phyloP scores from a whole-genome alignment of 1,284 basidiomycete genomes.

The Naganishia albida region DNA sequence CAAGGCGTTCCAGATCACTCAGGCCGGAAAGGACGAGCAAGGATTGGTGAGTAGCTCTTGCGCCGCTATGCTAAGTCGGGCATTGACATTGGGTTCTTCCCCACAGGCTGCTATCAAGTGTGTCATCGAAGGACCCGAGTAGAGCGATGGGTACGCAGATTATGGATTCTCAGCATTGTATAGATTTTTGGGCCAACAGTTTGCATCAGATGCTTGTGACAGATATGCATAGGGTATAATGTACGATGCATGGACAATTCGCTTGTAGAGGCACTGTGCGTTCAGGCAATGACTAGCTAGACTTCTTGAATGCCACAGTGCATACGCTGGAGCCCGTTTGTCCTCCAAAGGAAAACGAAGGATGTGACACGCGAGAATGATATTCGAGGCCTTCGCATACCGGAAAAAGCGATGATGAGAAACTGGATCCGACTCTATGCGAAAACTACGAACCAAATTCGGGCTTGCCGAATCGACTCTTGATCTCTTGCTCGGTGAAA shows the following conservation, averaged over 20 bases:
- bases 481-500: constrained; percentile 54
- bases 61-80: no score
- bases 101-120: constrained; percentile 50
- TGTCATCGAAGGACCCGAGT: constrained; percentile 50
- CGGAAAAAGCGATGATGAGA: neutral
- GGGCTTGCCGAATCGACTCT: constrained; percentile 43
- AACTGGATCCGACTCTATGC: neutral
- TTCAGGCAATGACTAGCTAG: neutral
- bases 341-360: constrained; percentile 52
- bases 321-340: constrained; percentile 50
- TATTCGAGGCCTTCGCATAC: constrained; percentile 41
- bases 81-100: neutral
- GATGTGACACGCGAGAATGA: constrained; percentile 53
- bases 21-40: constrained; percentile 69
- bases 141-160: neutral
- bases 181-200: constrained; percentile 17
- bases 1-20: constrained; percentile 61
- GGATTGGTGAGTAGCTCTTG: constrained; percentile 50
- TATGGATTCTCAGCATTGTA: constrained; percentile 8
- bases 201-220: constrained; percentile 1
- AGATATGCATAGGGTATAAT: constrained; percentile 8
- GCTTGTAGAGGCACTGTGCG: neutral
- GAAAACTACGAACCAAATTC: constrained; percentile 41
- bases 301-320: constrained; percentile 51
- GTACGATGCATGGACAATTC: constrained; percentile 6